A percentile compares a stretch with the other conserved stretches of the same genome.
Conservation (phyloP, 495 filamentous ascomycete genomes). For the Aspergillus conjunctus region DNA sequence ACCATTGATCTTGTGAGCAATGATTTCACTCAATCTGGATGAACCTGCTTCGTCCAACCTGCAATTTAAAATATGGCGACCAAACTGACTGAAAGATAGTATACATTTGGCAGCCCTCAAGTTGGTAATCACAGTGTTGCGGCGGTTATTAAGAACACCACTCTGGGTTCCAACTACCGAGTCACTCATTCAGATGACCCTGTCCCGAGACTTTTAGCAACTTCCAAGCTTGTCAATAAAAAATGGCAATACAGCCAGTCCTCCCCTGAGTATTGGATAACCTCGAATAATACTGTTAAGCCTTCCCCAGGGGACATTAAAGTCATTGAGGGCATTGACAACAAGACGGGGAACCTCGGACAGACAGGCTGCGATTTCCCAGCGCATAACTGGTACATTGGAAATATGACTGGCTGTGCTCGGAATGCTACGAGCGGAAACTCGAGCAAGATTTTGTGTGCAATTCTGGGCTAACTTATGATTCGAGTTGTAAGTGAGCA, state of each 20-base stretch:
- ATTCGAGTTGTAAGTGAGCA: background rate
- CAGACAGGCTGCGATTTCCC: background rate
- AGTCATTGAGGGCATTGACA: background rate
- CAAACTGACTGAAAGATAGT: background rate
- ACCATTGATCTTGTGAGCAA: background rate
- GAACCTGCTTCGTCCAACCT: background rate
- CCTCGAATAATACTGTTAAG: background rate
- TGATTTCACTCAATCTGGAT: background rate
- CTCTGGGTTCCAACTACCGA: background rate
- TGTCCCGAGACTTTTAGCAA: background rate
- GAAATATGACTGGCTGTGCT: background rate
- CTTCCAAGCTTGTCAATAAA: background rate
- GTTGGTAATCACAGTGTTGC: background rate
- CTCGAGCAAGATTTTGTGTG: background rate
- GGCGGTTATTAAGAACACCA: background rate
- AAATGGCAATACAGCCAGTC: background rate
- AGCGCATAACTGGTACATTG: background rate
- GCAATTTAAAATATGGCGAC: background rate
- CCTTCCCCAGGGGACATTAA: background rate
- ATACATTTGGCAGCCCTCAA: background rate
- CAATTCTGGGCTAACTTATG: background rate
- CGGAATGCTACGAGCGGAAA: background rate
- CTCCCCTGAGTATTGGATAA: background rate
- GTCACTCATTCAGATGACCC: background rate
- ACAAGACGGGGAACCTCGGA: background rate